Base-by-base conservation (phyloP, 306 rosid genomes). In the Fragaria vesca region DNA sequence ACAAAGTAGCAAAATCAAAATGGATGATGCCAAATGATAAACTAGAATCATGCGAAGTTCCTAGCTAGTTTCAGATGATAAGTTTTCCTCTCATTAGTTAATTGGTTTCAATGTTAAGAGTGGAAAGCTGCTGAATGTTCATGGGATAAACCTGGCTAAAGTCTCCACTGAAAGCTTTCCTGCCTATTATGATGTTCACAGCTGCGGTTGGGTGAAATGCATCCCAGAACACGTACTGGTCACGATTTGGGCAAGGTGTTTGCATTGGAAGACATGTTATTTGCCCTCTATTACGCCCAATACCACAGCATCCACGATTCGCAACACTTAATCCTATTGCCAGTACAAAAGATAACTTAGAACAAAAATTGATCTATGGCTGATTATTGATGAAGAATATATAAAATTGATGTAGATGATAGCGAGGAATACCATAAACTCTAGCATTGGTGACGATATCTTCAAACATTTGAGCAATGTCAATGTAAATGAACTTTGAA, bases 121-220 rank as follows among this genome's bases (percentile, higher is more conserved):
- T 74, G 78, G 97, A 92, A 82, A 94, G 97, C 81, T 89, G 92
- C 76, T 74, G 72, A 36, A 90, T 81, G 83, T 87, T 94, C 7
- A 87, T 75, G 52, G 98, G 97, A 80, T 80, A 89, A 78, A 87
- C 85, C 73, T 76, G 21, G 74, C 75, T 83, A 0, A 40, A 52
- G 79, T 86, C 87, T 5, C 97, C 97, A 75, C 32, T 82, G 80
- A 95, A 90, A 73, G 96, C 98, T 77, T 73, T 87, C 66, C 71
- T 85, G 52, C 84, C 98, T 84, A 91, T 79, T 11, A 92, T 78
- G 79, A 89, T 55, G 86, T 92, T 92, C 32, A 86, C 95, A 57
- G 97, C 97, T 78, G 82, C 88, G 0, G 97, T 94, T 61, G 98
- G 97, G 81, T 92, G 98, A 68, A 90, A 94, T 57, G 98, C 98